phyloP scores from a whole-genome alignment of 75 land plant genomes.

The Picea glauca region DNA sequence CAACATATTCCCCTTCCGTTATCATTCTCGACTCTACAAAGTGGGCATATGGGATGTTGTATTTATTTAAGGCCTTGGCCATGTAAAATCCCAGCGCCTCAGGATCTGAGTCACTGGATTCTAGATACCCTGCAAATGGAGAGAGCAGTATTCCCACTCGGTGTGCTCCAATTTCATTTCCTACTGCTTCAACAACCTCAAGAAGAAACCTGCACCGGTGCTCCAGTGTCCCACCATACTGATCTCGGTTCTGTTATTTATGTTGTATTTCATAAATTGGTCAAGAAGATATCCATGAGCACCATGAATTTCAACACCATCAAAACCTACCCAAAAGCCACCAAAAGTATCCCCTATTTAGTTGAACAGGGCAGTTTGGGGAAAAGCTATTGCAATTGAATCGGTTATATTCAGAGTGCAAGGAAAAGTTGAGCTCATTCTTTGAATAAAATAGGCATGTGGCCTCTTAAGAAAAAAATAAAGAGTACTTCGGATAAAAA shows the following conservation, averaged over 20 bases:
- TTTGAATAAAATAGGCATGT: no score
- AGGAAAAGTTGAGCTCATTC: no score
- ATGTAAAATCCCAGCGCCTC: constrained; percentile 36
- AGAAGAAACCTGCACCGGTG: constrained; percentile 36
- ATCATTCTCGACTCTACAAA: constrained; percentile 28
- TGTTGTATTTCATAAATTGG: constrained; percentile 35
- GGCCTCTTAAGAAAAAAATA: no score
- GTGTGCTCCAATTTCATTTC: constrained; percentile 34
- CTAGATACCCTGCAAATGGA: constrained; percentile 23
- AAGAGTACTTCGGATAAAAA: no score
- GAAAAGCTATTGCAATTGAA: no score
- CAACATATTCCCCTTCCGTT: not conserved
- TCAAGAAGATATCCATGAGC: not conserved
- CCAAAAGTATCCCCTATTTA: constrained; percentile 16
- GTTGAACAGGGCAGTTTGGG: no score
- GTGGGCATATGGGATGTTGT: constrained; percentile 28
- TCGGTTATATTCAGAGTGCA: no score
- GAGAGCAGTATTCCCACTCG: constrained; percentile 46
- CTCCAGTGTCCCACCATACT: constrained; percentile 11
- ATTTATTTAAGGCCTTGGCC: not conserved
- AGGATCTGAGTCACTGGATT: constrained; percentile 11
- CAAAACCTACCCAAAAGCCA: constrained; percentile 6
- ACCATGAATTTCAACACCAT: no score
- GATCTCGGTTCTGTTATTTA: constrained; percentile 34
- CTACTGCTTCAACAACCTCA: constrained; percentile 35